Conservation (phyloP, 805 yeast species). For the Metschnikowia rubicola region DNA sequence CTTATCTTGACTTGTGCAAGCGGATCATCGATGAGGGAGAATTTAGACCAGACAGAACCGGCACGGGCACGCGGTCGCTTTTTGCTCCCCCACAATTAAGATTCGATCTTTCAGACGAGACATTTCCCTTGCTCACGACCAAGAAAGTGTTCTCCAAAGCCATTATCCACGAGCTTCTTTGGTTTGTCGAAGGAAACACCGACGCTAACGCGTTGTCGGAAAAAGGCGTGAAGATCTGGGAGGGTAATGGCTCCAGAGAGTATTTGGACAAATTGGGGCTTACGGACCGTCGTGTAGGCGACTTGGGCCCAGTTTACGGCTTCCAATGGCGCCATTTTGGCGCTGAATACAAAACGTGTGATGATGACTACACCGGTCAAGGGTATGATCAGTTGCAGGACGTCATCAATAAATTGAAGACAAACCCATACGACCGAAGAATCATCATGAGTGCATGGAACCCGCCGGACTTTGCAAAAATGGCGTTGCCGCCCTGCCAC, state of each 20-base stretch:
- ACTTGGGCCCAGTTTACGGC: conserved; percentile 97
- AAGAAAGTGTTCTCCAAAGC: conserved; percentile 89
- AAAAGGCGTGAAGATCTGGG: conserved; percentile 96
- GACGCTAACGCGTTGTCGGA: conserved; percentile 77
- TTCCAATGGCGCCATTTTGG: conserved; percentile 99
- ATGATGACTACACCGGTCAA: conserved; percentile 78
- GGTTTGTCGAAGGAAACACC: conserved; percentile 91
- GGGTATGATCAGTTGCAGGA: conserved; percentile 89
- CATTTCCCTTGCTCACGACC: conserved; percentile 87
- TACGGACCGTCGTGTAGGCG: conserved; percentile 80
- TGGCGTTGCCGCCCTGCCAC: conserved; percentile 99
- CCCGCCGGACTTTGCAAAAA: conserved; percentile 86
- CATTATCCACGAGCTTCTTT: conserved; percentile 81
- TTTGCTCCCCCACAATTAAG: conserved; percentile 97
- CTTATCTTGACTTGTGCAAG: conserved; percentile 78
- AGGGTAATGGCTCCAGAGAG: conserved; percentile 95
- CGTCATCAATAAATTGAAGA: conserved; percentile 73
- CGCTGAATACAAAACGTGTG: conserved; percentile 83
- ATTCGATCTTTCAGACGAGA: conserved; percentile 66
- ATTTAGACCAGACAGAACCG: conserved; percentile 91
- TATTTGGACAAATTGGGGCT: conserved; percentile 83
- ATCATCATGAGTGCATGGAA: conserved; percentile 97
- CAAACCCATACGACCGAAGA: conserved; percentile 91
- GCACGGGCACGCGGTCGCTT: conserved; percentile 87
- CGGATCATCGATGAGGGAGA: conserved; percentile 83